Base-by-base conservation (phyloP, 148 eudicot species). In the Silene latifolia region DNA sequence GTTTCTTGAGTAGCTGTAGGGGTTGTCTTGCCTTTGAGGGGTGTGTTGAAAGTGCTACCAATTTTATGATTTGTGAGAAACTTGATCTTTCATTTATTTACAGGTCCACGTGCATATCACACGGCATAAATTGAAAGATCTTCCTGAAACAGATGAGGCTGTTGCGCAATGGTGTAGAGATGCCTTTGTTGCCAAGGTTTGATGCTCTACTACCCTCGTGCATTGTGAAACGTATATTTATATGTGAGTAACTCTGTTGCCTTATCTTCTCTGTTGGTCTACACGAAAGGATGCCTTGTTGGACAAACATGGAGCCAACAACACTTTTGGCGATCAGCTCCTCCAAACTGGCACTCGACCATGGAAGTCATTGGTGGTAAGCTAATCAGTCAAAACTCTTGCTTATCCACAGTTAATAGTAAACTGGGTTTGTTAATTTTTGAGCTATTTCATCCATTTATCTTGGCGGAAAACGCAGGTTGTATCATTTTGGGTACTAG, bases 111-210 rank as follows among this genome's bases (percentile, higher is more conserved):
- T 95, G 57, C 97, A 89, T 85, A 77, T 95, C 66, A 90, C 87
- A 82, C 84, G 99, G 46, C 91, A 88, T 76, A 74, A 75, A 68
- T 90, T 95, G 97, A 88, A 83, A 71, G 97, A 95, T 79, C 80
- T 95, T 71, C 97, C 99, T 44, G 96, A 90, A 81, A 74, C 90
- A 15, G 96, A 90, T 48, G 97, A 92, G 61, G 90, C 83, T 72
- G 86, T 92, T 79, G 99, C 99, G 42, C 97, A 95, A 67, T 92
- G 99, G 99, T 95, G 99, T 83, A 89, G 75, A 84, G 99, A 95
- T 78, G 71, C 75, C 58, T 95, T 92, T 82, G 81, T 88, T 56
- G 96, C 86, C 59, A 95, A 95, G 97, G 98, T 95, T 8, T 56
- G 77, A 70, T 73, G n/a, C 65, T 46, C 39, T 56, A 14, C 17